Evolutionary conservation across 805 yeast genomes (phyloP), one percentile per base, ranked within the genome.

Genomic region (Clavispora vitiphila): DNA sequence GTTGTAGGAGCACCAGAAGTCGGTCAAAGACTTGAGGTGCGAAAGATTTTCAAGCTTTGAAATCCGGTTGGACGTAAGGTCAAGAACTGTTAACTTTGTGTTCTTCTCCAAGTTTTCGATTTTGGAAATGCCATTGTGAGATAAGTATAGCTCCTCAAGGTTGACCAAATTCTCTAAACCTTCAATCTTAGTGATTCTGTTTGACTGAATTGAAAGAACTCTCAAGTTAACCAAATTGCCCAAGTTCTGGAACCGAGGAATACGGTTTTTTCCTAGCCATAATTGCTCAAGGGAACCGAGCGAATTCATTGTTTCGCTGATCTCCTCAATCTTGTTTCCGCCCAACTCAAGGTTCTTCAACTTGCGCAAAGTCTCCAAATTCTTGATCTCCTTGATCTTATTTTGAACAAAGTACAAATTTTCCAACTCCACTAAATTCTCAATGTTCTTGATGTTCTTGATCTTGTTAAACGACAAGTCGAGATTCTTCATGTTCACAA

Each of bases 391-490:
- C 12, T 74, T 61, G 41, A 93, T 87, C 55, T 79, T 84, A 62
- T 93, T 93, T 58, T 91, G 97, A 30, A 95, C 96, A 63, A 93
- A 80, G 58, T 80, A 93, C 34, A 93, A 58, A 47, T 83, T 79
- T 50, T 78, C 79, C 51, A 93, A 63, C 5, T 81, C 69, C 1
- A 64, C 68, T 51, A 91, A 66, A 4, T 74, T 67, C 35, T 80
- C 84, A 34, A 91, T 52, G 60, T 89, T 86, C 65, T 86, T 86
- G 56, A 91, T 86, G 59, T 83, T 85, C 54, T 84, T 82, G 56
- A 91, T 86, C 57, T 83, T 86, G 63, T 93, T 93, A 67, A 93
- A 93, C 19, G 96, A 86, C 20, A 93, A 70, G 64, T 93, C 99
- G 52, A 93, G 69, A 40, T 57, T 73, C 42, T 62, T 73, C 47